Percentiles rank a stretch among this genome's conserved stretches.
Evolutionary conservation across 345 rosid species (phyloP).

Genomic region (Bruguiera parviflora): DNA sequence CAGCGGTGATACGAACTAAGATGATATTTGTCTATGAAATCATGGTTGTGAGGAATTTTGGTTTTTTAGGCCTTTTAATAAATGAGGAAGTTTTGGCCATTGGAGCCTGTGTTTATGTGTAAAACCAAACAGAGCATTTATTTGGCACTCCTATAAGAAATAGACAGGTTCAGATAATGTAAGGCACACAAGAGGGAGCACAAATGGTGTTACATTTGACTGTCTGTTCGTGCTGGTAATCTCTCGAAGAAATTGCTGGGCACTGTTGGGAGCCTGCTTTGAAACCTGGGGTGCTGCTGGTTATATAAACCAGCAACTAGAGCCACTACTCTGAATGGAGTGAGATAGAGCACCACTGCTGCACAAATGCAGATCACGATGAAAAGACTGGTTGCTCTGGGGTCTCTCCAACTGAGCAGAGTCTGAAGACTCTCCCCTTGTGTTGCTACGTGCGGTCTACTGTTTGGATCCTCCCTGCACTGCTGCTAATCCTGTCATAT

Average conservation of each 20-base stretch:
- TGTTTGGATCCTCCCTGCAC: slow-evolving; percentile 77
- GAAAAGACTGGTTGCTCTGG: slow-evolving; percentile 76
- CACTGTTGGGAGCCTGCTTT: slow-evolving; percentile 73
- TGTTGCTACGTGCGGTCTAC: slow-evolving; percentile 72
- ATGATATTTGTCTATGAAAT: too few species aligned
- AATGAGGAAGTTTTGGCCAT: too few species aligned
- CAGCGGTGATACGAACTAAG: too few species aligned
- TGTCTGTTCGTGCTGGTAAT: slow-evolving; percentile 62
- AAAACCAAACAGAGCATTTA: not conserved
- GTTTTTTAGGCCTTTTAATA: too few species aligned
- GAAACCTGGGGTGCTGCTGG: slow-evolving; percentile 72
- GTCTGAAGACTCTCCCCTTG: slow-evolving; percentile 83
- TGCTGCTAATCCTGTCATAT: slow-evolving; percentile 70
- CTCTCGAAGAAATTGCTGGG: slow-evolving; percentile 85
- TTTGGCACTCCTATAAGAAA: not conserved
- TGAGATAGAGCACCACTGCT: slow-evolving; percentile 60
- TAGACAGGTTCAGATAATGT: too few species aligned
- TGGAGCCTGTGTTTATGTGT: not conserved
- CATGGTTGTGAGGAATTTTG: too few species aligned
- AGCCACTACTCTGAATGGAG: slow-evolving; percentile 60
- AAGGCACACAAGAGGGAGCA: not conserved
- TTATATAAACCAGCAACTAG: slow-evolving; percentile 54
- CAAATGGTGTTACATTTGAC: slow-evolving; percentile 36
- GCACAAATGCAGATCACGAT: slow-evolving; percentile 61
- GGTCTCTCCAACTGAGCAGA: slow-evolving; percentile 72